Conservation (phyloP, 2,329 filamentous ascomycete species). For the Phialophora verrucosa region DNA sequence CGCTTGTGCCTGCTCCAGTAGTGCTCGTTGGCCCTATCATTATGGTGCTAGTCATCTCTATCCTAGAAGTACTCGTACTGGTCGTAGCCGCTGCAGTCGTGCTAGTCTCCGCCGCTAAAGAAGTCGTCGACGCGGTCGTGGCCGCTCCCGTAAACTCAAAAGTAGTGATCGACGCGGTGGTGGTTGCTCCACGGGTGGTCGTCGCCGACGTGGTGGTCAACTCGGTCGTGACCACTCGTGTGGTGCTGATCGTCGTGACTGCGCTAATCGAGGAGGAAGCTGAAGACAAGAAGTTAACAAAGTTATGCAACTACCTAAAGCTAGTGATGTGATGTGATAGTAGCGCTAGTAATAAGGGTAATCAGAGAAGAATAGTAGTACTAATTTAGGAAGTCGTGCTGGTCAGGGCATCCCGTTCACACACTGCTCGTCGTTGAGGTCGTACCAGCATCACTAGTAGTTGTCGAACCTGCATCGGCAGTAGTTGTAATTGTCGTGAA, state of each 20-base stretch:
- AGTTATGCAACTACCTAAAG: slow-evolving; percentile 1
- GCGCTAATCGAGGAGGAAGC: background rate
- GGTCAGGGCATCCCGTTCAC: slow-evolving; percentile 6
- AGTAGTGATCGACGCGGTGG: no score
- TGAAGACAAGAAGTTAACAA: slow-evolving; percentile 3
- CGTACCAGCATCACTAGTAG: background rate
- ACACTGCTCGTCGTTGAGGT: background rate
- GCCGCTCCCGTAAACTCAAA: no score
- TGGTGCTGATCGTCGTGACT: background rate
- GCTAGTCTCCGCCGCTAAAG: no score
- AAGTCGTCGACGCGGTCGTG: no score
- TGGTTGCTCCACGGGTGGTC: no score
- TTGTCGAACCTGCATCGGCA: background rate
- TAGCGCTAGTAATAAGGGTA: slow-evolving; percentile 5
- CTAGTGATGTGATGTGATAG: background rate
- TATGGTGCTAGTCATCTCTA: no score
- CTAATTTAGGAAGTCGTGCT: slow-evolving; percentile 17
- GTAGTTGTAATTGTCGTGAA: slow-evolving; percentile 6
- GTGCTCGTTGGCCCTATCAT: no score
- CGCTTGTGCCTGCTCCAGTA: no score
- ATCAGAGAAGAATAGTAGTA: slow-evolving; percentile 15
- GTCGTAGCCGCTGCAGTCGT: no score
- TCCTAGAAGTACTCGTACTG: no score
- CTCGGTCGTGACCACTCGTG: no score
- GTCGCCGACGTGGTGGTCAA: no score